Percentiles rank a stretch among this genome's conserved stretches.
phyloP scores from a whole-genome alignment of 257 asterid genomes.

The Sherardia arvensis region DNA sequence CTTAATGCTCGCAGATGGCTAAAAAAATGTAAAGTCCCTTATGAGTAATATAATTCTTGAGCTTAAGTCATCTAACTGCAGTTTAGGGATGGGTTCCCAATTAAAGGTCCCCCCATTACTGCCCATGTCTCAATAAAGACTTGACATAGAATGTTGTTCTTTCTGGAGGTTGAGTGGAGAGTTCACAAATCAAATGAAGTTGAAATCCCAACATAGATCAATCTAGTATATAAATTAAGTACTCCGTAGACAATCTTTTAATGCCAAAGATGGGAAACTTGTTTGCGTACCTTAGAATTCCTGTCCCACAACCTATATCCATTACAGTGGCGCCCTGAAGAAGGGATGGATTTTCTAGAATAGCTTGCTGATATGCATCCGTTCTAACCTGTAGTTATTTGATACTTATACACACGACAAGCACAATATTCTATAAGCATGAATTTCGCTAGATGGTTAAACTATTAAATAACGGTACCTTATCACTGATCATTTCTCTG shows the following conservation, averaged over 20 bases:
- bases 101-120: neutral
- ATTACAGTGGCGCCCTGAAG: conserved; percentile 60
- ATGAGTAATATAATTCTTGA: neutral
- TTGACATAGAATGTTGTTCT: neutral
- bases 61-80: conserved; percentile 2
- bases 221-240: neutral
- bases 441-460: neutral
- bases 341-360: conserved; percentile 78
- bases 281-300: conserved; percentile 66
- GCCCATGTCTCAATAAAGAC: neutral
- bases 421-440: neutral
- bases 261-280: neutral
- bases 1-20: neutral
- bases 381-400: conserved; percentile 66
- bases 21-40: neutral
- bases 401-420: conserved; percentile 1
- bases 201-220: neutral
- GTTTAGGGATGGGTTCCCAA: neutral
- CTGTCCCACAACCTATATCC: conserved; percentile 99
- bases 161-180: neutral
- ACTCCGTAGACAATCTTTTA: neutral
- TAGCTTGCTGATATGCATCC: conserved; percentile 76
- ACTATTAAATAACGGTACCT: conserved; percentile 38
- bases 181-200: neutral
- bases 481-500: conserved; percentile 93